phyloP scores from a whole-genome alignment of 257 asterid species.

The Solanum appendiculatum region DNA sequence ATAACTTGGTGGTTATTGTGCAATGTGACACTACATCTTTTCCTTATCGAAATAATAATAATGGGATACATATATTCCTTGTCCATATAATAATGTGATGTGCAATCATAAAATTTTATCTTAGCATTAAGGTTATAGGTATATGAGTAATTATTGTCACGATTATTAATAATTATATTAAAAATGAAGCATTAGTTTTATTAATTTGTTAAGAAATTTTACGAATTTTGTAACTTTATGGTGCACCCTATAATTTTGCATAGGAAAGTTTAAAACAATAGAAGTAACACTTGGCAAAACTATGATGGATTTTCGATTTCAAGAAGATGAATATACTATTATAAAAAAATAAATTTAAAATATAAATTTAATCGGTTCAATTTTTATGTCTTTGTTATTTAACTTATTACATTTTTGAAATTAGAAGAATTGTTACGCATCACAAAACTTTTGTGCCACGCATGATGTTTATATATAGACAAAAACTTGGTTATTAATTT shows the following conservation, averaged over 20 bases:
- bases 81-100: neutral
- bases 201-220: no score
- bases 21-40: no score
- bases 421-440: neutral
- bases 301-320: fast-evolving
- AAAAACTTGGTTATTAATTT: neutral
- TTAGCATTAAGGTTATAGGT: no score
- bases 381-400: no score
- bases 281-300: neutral
- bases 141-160: no score
- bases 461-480: neutral
- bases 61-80: neutral
- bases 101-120: no score
- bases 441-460: neutral
- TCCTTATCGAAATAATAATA: neutral
- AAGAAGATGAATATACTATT: neutral
- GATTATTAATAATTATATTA: no score
- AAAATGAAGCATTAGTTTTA: no score
- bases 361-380: no score
- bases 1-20: no score
- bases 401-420: neutral
- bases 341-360: no score
- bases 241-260: neutral
- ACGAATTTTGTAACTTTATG: no score
- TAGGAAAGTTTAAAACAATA: neutral